These are phyloP conservation scores for Earliella scabrosa DNA, from an alignment of 1,284 basidiomycete genomes.

Conservation along the genomic window DNA sequence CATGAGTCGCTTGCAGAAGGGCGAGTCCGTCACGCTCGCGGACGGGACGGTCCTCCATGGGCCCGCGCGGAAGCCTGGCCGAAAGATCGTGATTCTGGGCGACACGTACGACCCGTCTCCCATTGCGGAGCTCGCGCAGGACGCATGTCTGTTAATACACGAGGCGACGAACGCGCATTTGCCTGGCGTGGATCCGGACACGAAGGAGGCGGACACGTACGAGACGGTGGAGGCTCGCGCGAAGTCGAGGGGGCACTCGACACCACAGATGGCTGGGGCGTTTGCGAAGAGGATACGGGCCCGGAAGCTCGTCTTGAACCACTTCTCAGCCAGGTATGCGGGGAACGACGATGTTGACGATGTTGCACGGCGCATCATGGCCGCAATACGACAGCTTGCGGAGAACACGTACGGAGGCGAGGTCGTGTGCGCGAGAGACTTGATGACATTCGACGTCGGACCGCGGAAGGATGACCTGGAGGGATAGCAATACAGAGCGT, in stretches of 20 bases:
- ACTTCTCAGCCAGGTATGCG: constrained; percentile 70
- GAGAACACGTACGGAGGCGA: constrained; percentile 51
- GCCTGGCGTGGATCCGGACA: constrained; percentile 63
- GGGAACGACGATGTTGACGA: constrained; percentile 47
- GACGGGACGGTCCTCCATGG: constrained; percentile 83
- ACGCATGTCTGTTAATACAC: constrained; percentile 75
- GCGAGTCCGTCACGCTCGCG: constrained; percentile 69
- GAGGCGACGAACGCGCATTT: constrained; percentile 93
- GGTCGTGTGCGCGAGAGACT: constrained; percentile 71
- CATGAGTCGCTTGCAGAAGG: constrained; percentile 72
- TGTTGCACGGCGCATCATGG: constrained; percentile 58
- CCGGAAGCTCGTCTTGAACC: constrained; percentile 77
- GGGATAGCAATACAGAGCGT: constrained; percentile 14
- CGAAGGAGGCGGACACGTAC: constrained; percentile 60
- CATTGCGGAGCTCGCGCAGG: constrained; percentile 58
- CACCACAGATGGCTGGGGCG: constrained; percentile 87
- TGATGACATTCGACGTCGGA: constrained; percentile 68
- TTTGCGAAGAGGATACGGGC: constrained; percentile 79
- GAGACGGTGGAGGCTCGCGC: constrained; percentile 70
- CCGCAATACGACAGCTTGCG: constrained; percentile 61
- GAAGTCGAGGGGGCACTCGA: constrained; percentile 88
- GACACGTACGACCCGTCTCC: constrained; percentile 82
- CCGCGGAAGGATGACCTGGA: constrained; percentile 25
- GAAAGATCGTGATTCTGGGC: constrained; percentile 80
- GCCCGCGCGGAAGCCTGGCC: constrained; percentile 67